Evolutionary conservation across 2,329 filamentous ascomycete genomes (phyloP).

Genomic region (Penicillium paneum): DNA sequence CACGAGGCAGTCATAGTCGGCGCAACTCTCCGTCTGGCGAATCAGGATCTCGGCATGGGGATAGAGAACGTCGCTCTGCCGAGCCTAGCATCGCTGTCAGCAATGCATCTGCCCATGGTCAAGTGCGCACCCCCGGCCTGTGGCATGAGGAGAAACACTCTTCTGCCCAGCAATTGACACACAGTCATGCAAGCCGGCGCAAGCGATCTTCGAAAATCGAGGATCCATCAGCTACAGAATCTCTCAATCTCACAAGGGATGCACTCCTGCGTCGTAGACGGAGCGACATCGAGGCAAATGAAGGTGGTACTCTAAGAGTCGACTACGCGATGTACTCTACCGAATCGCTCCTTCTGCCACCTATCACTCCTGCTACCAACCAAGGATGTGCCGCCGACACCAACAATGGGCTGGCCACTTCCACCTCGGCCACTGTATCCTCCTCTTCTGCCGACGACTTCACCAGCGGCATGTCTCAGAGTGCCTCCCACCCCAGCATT

Average conservation of each 20-base stretch:
- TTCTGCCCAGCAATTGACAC: constrained; percentile 10
- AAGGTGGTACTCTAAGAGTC: constrained; percentile 18
- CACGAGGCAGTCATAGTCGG: constrained; percentile 37
- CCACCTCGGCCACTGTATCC: constrained; percentile 45
- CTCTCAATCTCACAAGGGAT: constrained; percentile 37
- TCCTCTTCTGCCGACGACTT: constrained; percentile 47
- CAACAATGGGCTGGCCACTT: constrained; percentile 30
- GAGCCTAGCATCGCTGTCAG: constrained; percentile 46
- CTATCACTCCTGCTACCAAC: constrained; percentile 13
- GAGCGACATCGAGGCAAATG: constrained; percentile 25
- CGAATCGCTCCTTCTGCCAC: constrained; percentile 21
- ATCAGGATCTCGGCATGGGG: constrained; percentile 33
- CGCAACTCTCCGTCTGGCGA: constrained; percentile 37
- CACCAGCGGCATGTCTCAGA: constrained; percentile 47
- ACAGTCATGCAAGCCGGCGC: constrained; percentile 31
- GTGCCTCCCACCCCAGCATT: constrained; percentile 48
- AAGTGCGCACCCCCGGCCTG: constrained; percentile 40
- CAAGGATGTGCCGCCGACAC: constrained; percentile 21
- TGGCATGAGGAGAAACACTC: constrained; percentile 28
- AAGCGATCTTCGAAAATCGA: constrained; percentile 38
- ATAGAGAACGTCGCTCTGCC: constrained; percentile 34
- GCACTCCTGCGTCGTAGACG: constrained; percentile 32
- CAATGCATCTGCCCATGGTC: constrained; percentile 44
- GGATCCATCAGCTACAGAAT: constrained; percentile 31
- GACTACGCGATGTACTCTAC: constrained; percentile 26